Evolutionary conservation across 352 stramenopile genomes (phyloP), one percentile per base, ranked within the genome.

Genomic region (Hyaloperonospora arabidopsidis): DNA sequence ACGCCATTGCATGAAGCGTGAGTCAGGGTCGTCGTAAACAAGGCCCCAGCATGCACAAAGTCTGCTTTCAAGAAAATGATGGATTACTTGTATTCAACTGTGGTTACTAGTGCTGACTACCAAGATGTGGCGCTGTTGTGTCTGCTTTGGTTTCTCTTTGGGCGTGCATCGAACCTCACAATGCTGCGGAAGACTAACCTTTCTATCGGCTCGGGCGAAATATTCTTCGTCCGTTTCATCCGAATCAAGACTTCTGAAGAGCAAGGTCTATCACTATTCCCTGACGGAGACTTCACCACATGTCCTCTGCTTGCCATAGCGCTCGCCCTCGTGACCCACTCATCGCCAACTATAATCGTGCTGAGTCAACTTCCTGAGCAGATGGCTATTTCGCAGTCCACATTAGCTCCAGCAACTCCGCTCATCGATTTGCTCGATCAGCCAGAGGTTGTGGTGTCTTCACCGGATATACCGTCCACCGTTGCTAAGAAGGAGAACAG

Each of bases 321-420:
- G 61, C 56, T 86, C 83, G 63, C 68, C 76, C 54, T 85, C 67
- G 6, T 45, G 14, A 45, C n/a, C 17, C 38, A 45, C 6, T 2
- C 38, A 23, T 13, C 38, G 2, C 17, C 38, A 19, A 23, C 2
- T 23, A 23, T 17, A 14, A 36, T 41, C 0, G 39, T 78, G 0
- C 40, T 70, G 1, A 34, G 40, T 0, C 57, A 72, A 2, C 39
- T 68, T n/a, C 56, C 56, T 4, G 12, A 41, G 29, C 29, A 49
- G 2, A 0, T 39, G 13, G 15, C 13, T 12, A 36, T 12, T 3
- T 54, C 38, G 1, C 8, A 45, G 25, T 8, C 44, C 23, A 13
- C 25, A 0, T 11, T 50, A 2, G 11, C 25, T 1, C 21, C n/a
- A 5, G 18, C 55, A 6, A 57, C 49, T 0, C 43, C 55, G 7